These are phyloP conservation scores for Apiotrichum siamense DNA, from an alignment of 1,284 basidiomycete species.

Conservation along the genomic window DNA sequence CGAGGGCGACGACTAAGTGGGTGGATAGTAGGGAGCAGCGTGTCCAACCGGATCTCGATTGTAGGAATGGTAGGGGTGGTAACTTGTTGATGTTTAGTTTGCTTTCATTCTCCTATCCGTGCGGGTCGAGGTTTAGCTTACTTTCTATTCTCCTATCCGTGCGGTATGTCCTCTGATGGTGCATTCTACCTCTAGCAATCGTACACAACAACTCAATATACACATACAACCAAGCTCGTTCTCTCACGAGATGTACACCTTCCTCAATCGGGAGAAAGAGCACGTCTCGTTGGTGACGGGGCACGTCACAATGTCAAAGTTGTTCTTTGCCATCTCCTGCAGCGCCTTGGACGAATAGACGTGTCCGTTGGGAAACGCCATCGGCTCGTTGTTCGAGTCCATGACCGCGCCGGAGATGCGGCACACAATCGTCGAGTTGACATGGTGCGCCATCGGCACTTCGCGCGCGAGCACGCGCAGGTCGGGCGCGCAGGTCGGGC, in stretches of 20 bases:
- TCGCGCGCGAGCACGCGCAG: constrained; percentile 72
- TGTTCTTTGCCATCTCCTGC: constrained; percentile 71
- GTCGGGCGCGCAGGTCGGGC: constrained; percentile 77
- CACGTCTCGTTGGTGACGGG: constrained; percentile 67
- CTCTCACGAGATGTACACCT: constrained; percentile 61
- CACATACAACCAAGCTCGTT: no score
- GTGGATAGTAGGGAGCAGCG: no score
- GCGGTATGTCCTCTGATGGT: no score
- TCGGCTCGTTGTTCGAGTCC: constrained; percentile 84
- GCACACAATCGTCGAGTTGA: constrained; percentile 93
- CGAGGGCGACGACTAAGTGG: constrained; percentile 22
- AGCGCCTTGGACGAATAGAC: constrained; percentile 90
- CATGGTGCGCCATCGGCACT: constrained; percentile 88
- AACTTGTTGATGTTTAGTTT: background rate
- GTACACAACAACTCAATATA: background rate
- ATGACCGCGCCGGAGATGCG: constrained; percentile 83
- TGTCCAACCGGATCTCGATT: background rate
- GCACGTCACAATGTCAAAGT: constrained; percentile 67
- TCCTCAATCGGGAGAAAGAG: constrained; percentile 62
- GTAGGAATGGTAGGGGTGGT: background rate
- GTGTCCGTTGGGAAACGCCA: constrained; percentile 85
- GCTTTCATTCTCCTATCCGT: no score
- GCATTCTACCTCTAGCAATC: background rate
- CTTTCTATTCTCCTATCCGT: no score
- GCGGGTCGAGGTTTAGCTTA: no score